Evolutionary conservation across 169 alveolate species (phyloP).

Genomic region (Babesia ovata): DNA sequence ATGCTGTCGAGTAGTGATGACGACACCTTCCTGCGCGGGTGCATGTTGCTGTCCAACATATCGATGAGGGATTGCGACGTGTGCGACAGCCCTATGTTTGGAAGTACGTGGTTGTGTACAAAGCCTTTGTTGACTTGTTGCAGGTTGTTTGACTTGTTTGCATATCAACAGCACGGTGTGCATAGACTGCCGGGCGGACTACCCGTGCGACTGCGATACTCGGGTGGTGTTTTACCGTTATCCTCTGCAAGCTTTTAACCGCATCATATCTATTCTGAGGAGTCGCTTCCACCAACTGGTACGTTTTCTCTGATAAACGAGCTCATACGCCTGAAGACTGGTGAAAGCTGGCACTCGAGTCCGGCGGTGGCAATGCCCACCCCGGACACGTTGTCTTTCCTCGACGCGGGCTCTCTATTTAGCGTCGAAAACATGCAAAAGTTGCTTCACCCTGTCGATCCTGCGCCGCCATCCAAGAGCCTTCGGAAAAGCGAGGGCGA

Average conservation of each 20-base stretch:
- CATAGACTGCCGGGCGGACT: slow-evolving; percentile 40
- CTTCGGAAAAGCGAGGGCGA: too few relatives aligned
- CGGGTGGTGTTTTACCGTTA: slow-evolving; percentile 59
- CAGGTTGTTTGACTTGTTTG: slow-evolving; percentile 46
- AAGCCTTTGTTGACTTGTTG: background rate
- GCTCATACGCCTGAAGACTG: background rate
- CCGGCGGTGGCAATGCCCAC: background rate
- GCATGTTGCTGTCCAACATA: slow-evolving; percentile 35
- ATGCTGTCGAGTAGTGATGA: slow-evolving; percentile 15
- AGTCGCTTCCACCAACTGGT: background rate
- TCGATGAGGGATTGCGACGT: slow-evolving; percentile 65
- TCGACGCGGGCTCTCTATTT: too few relatives aligned
- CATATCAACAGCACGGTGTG: slow-evolving; percentile 59
- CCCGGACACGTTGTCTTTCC: too few relatives aligned
- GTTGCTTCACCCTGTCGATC: too few relatives aligned
- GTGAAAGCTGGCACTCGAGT: background rate
- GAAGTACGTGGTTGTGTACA: slow-evolving; percentile 9
- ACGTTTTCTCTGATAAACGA: background rate
- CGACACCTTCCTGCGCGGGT: slow-evolving; percentile 50
- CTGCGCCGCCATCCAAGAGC: too few relatives aligned
- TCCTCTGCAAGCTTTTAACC: slow-evolving; percentile 46
- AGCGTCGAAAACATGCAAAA: too few relatives aligned
- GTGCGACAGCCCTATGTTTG: slow-evolving; percentile 68
- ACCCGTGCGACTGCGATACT: slow-evolving; percentile 54
- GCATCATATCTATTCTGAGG: slow-evolving; percentile 10